These are phyloP conservation scores for Ophiosphaerella korrae DNA, from an alignment of 2,329 filamentous ascomycete genomes.

Conservation along the genomic window DNA sequence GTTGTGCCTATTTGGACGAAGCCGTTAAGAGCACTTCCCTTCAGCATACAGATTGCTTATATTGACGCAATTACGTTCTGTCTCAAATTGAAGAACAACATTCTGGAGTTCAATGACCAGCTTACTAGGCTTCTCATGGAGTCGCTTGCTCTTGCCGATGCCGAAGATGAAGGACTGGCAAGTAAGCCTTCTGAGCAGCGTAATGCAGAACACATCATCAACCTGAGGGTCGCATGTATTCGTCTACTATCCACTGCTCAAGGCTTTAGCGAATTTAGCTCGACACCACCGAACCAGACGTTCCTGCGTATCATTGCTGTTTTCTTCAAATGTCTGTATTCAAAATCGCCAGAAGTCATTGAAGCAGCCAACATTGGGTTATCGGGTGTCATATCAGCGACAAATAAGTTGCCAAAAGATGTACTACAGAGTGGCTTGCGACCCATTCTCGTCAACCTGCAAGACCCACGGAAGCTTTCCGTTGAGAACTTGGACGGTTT, in stretches of 20 bases:
- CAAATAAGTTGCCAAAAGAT: constrained; percentile 92
- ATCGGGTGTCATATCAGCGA: constrained; percentile 84
- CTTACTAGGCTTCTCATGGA: constrained; percentile 91
- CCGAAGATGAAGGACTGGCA: constrained; percentile 88
- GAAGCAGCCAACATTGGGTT: constrained; percentile 91
- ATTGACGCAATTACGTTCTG: constrained; percentile 98
- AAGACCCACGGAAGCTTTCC: constrained; percentile 88
- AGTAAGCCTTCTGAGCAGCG: constrained; percentile 87
- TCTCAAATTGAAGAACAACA: constrained; percentile 83
- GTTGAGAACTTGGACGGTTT: constrained; percentile 90
- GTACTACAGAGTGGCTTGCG: constrained; percentile 90
- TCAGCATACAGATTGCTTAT: constrained; percentile 94
- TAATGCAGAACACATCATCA: constrained; percentile 93
- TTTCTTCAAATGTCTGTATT: constrained; percentile 98
- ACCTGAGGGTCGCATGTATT: constrained; percentile 89
- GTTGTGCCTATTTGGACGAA: constrained; percentile 95
- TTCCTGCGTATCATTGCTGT: constrained; percentile 77
- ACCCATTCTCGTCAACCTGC: constrained; percentile 94
- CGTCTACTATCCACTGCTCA: constrained; percentile 92
- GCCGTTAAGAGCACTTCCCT: constrained; percentile 87
- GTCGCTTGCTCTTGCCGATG: constrained; percentile 90
- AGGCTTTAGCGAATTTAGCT: constrained; percentile 88
- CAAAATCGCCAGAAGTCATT: constrained; percentile 88
- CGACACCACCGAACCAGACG: constrained; percentile 69
- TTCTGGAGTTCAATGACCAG: constrained; percentile 89